Percentiles rank a stretch among this genome's conserved stretches.
Evolutionary conservation across 2,329 filamentous ascomycete genomes (phyloP).

Genomic region (Fusarium sp.): DNA sequence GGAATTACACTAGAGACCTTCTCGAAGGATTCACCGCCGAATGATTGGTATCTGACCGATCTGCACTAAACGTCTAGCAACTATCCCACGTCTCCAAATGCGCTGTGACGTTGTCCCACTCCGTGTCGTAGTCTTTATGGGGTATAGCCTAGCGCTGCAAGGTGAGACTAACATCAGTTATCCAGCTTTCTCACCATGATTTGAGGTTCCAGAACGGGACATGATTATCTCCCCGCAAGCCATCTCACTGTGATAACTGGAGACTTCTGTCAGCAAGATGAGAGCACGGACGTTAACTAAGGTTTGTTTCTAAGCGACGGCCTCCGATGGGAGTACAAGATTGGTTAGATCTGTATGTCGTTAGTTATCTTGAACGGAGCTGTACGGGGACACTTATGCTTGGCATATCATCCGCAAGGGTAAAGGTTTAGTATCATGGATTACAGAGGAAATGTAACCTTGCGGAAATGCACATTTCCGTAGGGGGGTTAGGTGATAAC

Average conservation of each 20-base stretch:
- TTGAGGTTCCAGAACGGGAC: not conserved
- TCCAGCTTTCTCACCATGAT: constrained; percentile 5
- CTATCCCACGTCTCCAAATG: constrained; percentile 12
- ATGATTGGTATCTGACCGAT: constrained; percentile 2
- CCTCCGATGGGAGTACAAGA: not conserved
- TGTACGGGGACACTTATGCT: constrained; percentile 2
- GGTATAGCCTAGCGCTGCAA: not conserved
- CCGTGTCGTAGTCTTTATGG: not conserved
- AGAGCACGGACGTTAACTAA: constrained; percentile 2
- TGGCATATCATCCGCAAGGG: not conserved
- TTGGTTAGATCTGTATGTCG: not conserved
- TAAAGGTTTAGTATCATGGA: not conserved
- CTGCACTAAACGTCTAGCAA: not conserved
- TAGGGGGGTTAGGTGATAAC: not conserved
- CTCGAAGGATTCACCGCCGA: constrained; percentile 10
- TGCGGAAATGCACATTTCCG: not conserved
- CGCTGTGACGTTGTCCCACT: constrained; percentile 22
- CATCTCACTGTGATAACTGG: constrained; percentile 18
- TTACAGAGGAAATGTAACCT: not conserved
- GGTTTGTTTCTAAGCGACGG: not conserved
- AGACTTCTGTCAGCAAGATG: not conserved
- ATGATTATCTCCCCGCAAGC: not conserved
- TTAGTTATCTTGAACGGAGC: not conserved
- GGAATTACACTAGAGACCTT: not conserved
- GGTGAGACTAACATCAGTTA: constrained; percentile 3